Evolutionary conservation across 306 rosid species (phyloP).

Genomic region (Pterocarpus santalinus): DNA sequence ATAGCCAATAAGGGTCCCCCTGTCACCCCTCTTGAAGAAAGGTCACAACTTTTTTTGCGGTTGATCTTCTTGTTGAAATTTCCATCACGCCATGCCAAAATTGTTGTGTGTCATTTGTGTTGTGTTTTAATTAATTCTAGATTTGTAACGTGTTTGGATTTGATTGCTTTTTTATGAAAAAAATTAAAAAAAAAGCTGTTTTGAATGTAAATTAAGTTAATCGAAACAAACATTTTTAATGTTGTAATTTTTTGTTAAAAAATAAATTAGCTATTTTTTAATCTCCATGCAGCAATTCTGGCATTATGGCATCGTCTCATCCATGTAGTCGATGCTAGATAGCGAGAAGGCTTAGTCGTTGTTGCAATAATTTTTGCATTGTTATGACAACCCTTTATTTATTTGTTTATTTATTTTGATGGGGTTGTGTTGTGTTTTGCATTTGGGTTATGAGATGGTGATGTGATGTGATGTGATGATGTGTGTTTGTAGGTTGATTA

Average conservation of each 20-base stretch:
- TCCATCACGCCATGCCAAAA: too few relatives aligned
- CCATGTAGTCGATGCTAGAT: too few relatives aligned
- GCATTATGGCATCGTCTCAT: not conserved
- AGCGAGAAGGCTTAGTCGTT: too few relatives aligned
- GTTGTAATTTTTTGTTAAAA: not conserved
- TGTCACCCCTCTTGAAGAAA: conserved; percentile 85
- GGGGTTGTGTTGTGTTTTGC: conserved; percentile 9
- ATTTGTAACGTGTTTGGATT: not conserved
- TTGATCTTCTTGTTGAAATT: not conserved
- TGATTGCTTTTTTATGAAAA: not conserved
- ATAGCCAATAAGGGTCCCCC: conserved; percentile 98
- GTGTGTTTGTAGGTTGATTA: conserved; percentile 48
- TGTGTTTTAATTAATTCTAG: not conserved
- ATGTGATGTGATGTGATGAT: conserved; percentile 10
- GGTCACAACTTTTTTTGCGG: conserved; percentile 46
- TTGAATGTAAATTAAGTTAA: not conserved
- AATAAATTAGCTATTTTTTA: not conserved
- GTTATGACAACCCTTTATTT: not conserved
- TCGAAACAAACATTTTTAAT: not conserved
- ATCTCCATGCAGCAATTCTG: not conserved
- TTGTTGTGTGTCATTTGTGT: not conserved
- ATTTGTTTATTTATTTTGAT: not conserved
- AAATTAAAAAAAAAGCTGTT: not conserved
- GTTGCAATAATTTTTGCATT: not conserved
- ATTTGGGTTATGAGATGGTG: conserved; percentile 22